Base-by-base conservation (phyloP, 179 eudicot species). In the Spergularia azorica region DNA sequence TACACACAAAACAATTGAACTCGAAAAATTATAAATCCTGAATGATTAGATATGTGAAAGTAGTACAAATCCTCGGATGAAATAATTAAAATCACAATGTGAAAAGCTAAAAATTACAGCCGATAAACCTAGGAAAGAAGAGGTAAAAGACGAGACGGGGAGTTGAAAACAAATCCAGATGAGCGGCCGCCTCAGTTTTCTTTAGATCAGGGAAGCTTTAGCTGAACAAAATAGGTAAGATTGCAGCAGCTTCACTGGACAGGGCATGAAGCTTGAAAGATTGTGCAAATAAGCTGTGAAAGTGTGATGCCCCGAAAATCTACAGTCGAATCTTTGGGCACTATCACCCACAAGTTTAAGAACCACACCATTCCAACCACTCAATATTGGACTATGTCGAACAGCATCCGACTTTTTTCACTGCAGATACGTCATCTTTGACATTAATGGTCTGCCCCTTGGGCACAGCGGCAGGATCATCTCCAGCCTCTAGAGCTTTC, bases 391-490 rank as follows among this genome's bases (percentile, higher is more conserved):
- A 68, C 85, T 86, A 88, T 64, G 84, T 16, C 18, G 90, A 82
- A 80, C 90, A 88, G 67, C 90, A 88, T 10, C 90, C 90, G 61
- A n/a, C 78, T 48, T 82, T 88, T 75, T 86, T 88, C 78, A 88
- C 79, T n/a, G 87, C 90, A 51, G 90, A 88, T 2, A 88, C 90
- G 41, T 88, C 90, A 32, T 88, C 91, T 55, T 88, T 88, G 5
- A 88, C 87, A 64, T 83, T 88, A 56, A 88, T 86, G 62, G 89
- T 84, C 64, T 84, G 91, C 56, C 92, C 92, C 73, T 87, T 87
- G 16, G 92, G 92, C 76, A 87, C 79, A n/a, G 87, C 84, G 3
- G 85, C 87, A 9, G 88, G 80, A 59, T 85, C 90, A 12, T 85
- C 88, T 63, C 89, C 88, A 64, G 80, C 78, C 6, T 86, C 89